phyloP scores from a whole-genome alignment of 192 early-diverging fungal genomes.

The Mortierella claussenii region DNA sequence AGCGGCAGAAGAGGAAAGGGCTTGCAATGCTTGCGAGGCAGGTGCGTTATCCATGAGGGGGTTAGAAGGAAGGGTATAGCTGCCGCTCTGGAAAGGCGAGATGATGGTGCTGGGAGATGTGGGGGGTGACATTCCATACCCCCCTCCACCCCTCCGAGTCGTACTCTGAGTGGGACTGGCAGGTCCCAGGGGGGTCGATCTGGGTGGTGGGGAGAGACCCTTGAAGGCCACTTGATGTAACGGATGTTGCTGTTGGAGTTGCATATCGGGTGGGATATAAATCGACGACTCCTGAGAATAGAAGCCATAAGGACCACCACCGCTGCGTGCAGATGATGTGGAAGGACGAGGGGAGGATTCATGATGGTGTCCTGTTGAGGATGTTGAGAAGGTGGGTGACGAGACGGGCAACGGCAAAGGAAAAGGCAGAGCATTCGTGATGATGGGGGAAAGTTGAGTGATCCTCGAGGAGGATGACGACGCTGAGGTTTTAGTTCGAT shows the following conservation, averaged over 20 bases:
- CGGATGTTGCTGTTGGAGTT: conserved; percentile 46
- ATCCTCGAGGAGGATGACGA: not conserved
- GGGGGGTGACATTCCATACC: conserved; percentile 5
- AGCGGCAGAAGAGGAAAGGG: no score
- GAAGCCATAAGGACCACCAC: not conserved
- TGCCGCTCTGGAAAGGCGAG: no score
- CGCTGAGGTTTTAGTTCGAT: not conserved
- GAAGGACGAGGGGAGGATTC: not conserved
- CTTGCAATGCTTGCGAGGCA: no score
- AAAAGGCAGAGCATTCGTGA: no score
- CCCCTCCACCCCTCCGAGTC: not conserved
- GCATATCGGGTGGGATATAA: not conserved
- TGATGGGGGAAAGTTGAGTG: no score
- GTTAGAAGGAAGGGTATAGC: no score
- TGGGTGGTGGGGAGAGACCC: conserved; percentile 46
- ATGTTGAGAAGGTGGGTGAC: not conserved
- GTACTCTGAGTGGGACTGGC: conserved; percentile 4
- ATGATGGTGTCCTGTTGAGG: no score
- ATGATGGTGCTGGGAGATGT: conserved; percentile 16
- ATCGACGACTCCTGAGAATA: not conserved
- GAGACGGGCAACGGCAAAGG: no score
- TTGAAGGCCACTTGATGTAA: conserved; percentile 38
- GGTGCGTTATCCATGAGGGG: no score
- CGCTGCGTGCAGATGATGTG: not conserved
- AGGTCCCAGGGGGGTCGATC: conserved; percentile 6